Percentiles rank a stretch among this genome's conserved stretches.
These are phyloP conservation scores for Brassica balearica DNA, from an alignment of 441 rosid species.

Conservation along the genomic window DNA sequence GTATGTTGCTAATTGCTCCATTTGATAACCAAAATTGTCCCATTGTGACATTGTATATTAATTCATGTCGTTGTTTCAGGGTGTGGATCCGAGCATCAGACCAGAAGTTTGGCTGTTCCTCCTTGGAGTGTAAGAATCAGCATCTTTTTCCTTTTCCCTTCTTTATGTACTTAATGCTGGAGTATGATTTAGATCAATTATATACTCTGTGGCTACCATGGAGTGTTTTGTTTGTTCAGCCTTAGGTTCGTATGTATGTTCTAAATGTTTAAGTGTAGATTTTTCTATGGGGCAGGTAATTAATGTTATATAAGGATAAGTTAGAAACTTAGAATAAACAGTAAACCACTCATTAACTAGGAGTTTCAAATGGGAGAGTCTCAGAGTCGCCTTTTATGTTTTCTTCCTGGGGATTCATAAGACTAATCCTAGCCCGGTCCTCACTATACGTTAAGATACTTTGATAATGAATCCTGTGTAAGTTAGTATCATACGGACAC, in stretches of 20 bases:
- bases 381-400: too few species aligned
- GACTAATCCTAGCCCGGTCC: too few species aligned
- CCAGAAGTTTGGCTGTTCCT: slow-evolving; percentile 98
- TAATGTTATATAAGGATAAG: slow-evolving; percentile 15
- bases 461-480: too few species aligned
- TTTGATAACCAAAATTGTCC: slow-evolving; percentile 10
- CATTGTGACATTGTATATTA: too few species aligned
- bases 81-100: slow-evolving; percentile 87
- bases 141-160: slow-evolving; percentile 23
- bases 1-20: slow-evolving; percentile 45
- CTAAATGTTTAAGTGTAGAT: slow-evolving; percentile 12
- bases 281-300: slow-evolving; percentile 3
- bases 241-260: slow-evolving; percentile 20
- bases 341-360: slow-evolving; percentile 22
- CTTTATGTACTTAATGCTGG: slow-evolving; percentile 14
- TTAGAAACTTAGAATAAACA: slow-evolving; percentile 7
- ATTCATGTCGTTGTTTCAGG: too few species aligned
- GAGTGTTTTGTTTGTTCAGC: neutral
- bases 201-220: neutral
- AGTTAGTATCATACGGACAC: too few species aligned
- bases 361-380: neutral
- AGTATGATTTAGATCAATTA: neutral
- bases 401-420: too few species aligned
- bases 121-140: slow-evolving; percentile 82
- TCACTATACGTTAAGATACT: too few species aligned